Base-by-base conservation (phyloP, 306 rosid genomes). In the Datisca glomerata region DNA sequence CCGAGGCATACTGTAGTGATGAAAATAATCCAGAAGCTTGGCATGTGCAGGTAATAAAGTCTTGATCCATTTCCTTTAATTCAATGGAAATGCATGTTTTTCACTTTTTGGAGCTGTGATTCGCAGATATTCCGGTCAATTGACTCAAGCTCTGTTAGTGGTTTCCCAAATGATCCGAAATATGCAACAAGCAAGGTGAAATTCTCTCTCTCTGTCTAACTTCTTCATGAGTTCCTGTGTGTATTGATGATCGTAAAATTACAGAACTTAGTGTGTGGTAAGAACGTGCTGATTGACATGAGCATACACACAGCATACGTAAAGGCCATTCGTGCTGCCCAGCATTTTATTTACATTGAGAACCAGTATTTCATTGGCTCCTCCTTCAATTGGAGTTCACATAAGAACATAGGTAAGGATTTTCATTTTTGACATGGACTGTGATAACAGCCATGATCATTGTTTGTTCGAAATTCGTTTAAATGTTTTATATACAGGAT, bases 331-430 rank as follows among this genome's bases (percentile, higher is more conserved):
- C 95, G 98, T 27, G 64, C 93, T 56, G 98, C 98, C 17, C 98
- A 89, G 55, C 95, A 80, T 68, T 84, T 62, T 65, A 75, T 89
- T 66, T 89, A 89, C 53, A 80, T 89, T 27, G 98, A 89, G 70
- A 89, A 84, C 61, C 98, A 84, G 53, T 89, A 89, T 64, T 89
- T 89, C 68, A 78, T 89, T 28, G 98, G 98, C 13, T 89, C 98
- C 13, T 84, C 98, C 9, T 84, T 45, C 80, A 72, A 72, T 68
- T 89, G 98, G 98, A 68, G 43, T 58, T 63, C 75, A 1, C 11
- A 75, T 51, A 89, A 57, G 47, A 93, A 78, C 55, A 35, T 84
- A 24, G 98, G 98, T 89, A 59, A 61, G 72, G 29, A 41, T 47
- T 15, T 29, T 35, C 25, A 40, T 31, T 29, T 14, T 46, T 55